phyloP scores from a whole-genome alignment of 116 monocot species.

The Iris pallida region DNA sequence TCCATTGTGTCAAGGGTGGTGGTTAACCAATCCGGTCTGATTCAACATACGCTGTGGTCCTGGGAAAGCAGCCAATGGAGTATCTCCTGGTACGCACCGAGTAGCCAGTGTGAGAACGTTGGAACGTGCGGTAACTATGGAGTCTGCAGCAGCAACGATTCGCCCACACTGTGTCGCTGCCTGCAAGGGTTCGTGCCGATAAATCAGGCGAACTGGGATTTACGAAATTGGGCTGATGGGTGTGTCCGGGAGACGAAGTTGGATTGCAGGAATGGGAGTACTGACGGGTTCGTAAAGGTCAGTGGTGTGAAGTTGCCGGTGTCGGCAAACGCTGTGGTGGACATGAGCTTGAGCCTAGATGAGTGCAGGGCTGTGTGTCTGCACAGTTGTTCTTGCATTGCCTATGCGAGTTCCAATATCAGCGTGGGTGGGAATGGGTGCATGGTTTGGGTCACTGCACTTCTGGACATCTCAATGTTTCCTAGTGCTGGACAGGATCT shows the following conservation, averaged over 20 bases:
- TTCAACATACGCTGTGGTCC: conserved; percentile 8
- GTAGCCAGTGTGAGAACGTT: not conserved
- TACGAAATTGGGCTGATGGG: conserved; percentile 3
- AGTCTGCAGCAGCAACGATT: not conserved
- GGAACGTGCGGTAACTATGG: not conserved
- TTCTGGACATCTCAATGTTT: conserved; percentile 25
- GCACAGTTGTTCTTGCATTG: conserved; percentile 29
- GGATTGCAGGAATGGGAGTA: conserved; percentile 18
- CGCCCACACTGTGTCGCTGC: not conserved
- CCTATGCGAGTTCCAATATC: conserved; percentile 14
- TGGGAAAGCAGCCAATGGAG: not conserved
- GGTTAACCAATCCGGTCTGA: not conserved
- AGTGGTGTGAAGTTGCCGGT: conserved; percentile 19
- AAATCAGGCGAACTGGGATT: conserved; percentile 1
- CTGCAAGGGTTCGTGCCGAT: conserved; percentile 12
- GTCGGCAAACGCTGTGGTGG: not conserved
- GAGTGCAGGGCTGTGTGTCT: conserved; percentile 19
- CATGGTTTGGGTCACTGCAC: conserved; percentile 29
- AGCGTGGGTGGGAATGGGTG: conserved; percentile 28
- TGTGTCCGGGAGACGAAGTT: conserved; percentile 16
- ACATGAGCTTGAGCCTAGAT: not conserved
- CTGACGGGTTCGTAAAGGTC: conserved; percentile 26
- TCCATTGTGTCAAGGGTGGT: not conserved
- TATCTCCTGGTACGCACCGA: conserved; percentile 5
- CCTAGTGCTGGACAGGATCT: conserved; percentile 18